phyloP scores from a whole-genome alignment of 129 eudicot species.

The Saposhnikovia divaricata region DNA sequence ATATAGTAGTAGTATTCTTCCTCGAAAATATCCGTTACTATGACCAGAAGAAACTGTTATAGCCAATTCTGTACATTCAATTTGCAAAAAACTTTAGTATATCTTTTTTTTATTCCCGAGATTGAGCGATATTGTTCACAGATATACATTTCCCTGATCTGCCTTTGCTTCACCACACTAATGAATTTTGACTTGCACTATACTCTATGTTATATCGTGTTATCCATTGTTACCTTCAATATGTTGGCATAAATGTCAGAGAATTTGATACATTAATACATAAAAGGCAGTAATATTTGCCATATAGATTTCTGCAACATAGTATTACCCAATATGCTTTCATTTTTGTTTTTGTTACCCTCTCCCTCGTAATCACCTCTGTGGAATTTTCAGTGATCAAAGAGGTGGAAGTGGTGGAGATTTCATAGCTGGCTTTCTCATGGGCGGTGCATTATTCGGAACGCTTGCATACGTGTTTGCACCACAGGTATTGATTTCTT shows the following conservation, averaged over 20 bases:
- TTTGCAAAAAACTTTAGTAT: background rate
- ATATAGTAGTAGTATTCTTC: background rate
- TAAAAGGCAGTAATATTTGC: background rate
- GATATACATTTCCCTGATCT: background rate
- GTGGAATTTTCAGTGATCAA: conserved; percentile 38
- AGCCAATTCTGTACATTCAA: background rate
- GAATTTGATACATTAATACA: background rate
- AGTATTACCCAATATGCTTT: background rate
- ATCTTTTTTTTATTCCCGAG: background rate
- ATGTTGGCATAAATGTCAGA: background rate
- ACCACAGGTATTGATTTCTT: conserved; percentile 63
- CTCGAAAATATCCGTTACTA: background rate
- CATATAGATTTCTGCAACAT: background rate
- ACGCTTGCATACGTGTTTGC: conserved; percentile 72
- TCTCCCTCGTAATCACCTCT: background rate
- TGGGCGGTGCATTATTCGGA: conserved; percentile 89
- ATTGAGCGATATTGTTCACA: background rate
- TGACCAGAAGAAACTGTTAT: background rate
- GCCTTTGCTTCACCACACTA: conserved; percentile 1
- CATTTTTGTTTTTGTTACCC: background rate
- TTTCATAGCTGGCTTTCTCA: conserved; percentile 68
- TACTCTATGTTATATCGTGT: background rate
- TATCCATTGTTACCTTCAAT: background rate
- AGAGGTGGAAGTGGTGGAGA: conserved; percentile 64
- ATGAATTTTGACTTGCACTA: background rate